phyloP scores from a whole-genome alignment of 2,329 filamentous ascomycete species.

The Pseudogymnoascus sp. region DNA sequence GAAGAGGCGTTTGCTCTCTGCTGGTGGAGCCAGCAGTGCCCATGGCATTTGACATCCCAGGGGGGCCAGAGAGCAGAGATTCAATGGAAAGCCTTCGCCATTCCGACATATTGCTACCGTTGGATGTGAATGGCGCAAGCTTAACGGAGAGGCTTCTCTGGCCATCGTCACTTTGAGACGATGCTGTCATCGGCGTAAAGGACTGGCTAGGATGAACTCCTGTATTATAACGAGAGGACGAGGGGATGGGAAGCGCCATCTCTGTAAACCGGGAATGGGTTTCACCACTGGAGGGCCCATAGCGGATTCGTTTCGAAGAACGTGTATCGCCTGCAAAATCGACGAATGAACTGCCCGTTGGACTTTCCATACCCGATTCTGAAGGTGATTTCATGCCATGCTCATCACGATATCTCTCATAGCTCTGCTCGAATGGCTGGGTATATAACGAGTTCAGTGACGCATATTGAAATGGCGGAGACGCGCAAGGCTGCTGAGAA shows the following conservation, averaged over 20 bases:
- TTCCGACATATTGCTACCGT: slow-evolving; percentile 29
- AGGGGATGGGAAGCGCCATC: slow-evolving; percentile 21
- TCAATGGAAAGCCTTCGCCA: slow-evolving; percentile 55
- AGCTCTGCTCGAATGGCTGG: slow-evolving; percentile 19
- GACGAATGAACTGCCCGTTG: slow-evolving; percentile 15
- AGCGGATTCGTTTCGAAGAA: slow-evolving; percentile 20
- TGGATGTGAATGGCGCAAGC: slow-evolving; percentile 20
- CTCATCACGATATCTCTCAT: slow-evolving; percentile 20
- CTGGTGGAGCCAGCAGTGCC: slow-evolving; percentile 14
- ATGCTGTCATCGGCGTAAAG: slow-evolving; percentile 32
- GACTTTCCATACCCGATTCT: slow-evolving; percentile 20
- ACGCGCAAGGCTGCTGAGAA: slow-evolving; percentile 9
- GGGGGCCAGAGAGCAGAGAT: slow-evolving; percentile 51
- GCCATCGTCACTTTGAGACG: slow-evolving; percentile 37
- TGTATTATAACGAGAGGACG: slow-evolving; percentile 11
- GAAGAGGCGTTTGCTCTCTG: slow-evolving; percentile 10
- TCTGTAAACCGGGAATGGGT: slow-evolving; percentile 7
- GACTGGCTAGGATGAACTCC: slow-evolving; percentile 9
- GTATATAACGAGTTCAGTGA: slow-evolving; percentile 6
- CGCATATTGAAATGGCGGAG: slow-evolving; percentile 10
- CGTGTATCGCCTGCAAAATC: slow-evolving; percentile 14
- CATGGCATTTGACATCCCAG: slow-evolving; percentile 27
- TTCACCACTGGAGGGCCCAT: slow-evolving; percentile 13
- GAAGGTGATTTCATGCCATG: slow-evolving; percentile 20
- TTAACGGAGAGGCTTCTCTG: slow-evolving; percentile 30